A percentile compares a stretch with the other conserved stretches of the same genome.
Evolutionary conservation across 768 basidiomycete genomes (phyloP).

Genomic region (Mycena amicta): DNA sequence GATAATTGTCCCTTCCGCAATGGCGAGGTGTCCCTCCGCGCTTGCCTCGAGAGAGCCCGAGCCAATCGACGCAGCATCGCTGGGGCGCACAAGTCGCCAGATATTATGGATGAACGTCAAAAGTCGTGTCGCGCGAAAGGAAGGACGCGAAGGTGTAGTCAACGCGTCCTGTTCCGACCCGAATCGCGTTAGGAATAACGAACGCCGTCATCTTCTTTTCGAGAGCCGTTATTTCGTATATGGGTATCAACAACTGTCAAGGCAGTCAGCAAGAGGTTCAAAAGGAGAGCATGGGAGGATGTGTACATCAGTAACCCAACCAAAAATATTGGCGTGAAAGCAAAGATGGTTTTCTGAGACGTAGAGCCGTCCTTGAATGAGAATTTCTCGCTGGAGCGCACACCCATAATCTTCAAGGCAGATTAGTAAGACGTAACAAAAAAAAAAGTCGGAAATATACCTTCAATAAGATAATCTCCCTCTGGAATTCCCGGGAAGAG

Average conservation of each 20-base stretch:
- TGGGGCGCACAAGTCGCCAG: constrained; percentile 89
- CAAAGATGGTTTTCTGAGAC: constrained; percentile 99
- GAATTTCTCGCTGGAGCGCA: constrained; percentile 92
- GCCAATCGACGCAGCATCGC: constrained; percentile 43
- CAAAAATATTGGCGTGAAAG: constrained; percentile 99
- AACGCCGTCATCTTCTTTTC: constrained; percentile 99
- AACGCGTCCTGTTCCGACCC: constrained; percentile 76
- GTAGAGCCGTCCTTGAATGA: constrained; percentile 94
- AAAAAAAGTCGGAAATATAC: constrained; percentile 45
- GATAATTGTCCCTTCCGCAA: constrained; percentile 25
- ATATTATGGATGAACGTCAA: constrained; percentile 95
- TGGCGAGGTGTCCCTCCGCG: constrained; percentile 11
- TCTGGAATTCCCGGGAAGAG: constrained; percentile 88
- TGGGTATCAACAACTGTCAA: constrained; percentile 79
- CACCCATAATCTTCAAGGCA: constrained; percentile 86
- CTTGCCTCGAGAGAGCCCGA: constrained; percentile 40
- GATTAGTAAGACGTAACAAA: constrained; percentile 5
- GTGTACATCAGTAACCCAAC: constrained; percentile 93
- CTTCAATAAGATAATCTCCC: constrained; percentile 97
- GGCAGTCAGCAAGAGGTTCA: constrained; percentile 5
- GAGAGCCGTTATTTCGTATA: constrained; percentile 80
- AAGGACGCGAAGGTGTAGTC: constrained; percentile 97
- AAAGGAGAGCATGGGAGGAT: not conserved
- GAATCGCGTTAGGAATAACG: constrained; percentile 96
- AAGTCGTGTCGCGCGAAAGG: constrained; percentile 93